Evolutionary conservation across 306 rosid genomes (phyloP), one percentile per base, ranked within the genome.

Genomic region (Gillenia trifoliata): DNA sequence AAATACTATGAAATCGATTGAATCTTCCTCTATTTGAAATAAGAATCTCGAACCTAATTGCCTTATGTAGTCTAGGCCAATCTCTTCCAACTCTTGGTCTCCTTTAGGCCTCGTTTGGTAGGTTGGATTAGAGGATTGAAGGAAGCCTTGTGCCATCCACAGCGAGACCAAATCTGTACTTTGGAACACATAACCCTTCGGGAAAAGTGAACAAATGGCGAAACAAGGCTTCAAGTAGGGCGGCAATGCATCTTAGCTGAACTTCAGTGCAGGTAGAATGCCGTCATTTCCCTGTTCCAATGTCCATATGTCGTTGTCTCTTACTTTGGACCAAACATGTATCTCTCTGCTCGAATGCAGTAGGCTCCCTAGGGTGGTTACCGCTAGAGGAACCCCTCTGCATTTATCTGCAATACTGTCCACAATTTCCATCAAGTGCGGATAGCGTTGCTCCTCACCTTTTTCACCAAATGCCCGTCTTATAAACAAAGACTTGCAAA

Each of bases 101-200:
- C 19, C 43, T 1, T 75, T 38, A 0, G 41, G 9, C 9, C 41
- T 8, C 9, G 41, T n/a, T n/a, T n/a, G n/a, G n/a, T n/a, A n/a
- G n/a, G n/a, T 38, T 38, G 41, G 41, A 38, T 38, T 28, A 2
- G 73, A 52, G n/a, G 79, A 68, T 6, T 52, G 71, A 59, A 80
- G 85, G 45, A 83, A 20, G 17, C 82, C 87, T 0, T 60, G 76
- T 72, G 85, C 80, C 70, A 63, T 73, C 87, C 89, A 86, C 29
- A 77, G 30, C 0, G 0, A 0, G n/a, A 36, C 30, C 73, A 80
- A 8, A 0, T 23, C 11, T 1, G 0, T 17, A 17, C n/a, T 67
- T 0, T 0, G 0, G 33, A 72, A 75, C 3, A 0, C 1, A 33
- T 11, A 17, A 52, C 75, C 77, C 61, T 47, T 45, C 1, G 70